Evolutionary conservation across 768 basidiomycete species (phyloP), one percentile per base, ranked within the genome.

Genomic region (Boletus sensibilis): DNA sequence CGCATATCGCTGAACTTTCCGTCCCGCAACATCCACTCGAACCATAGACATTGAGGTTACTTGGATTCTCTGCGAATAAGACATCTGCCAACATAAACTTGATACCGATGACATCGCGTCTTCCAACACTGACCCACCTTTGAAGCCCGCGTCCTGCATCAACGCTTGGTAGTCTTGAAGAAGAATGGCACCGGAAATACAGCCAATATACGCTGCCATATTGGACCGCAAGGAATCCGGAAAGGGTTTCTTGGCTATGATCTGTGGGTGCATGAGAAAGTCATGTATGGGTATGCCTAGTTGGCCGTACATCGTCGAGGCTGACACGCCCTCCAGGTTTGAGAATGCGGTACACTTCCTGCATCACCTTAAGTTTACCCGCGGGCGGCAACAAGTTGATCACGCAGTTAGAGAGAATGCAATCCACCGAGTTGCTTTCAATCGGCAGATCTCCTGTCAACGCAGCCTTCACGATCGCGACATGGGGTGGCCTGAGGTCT

Each of bases 391-490:
- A 60, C 2, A 82, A 65, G 61, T 84, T 82, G 63, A 84, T 66
- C 4, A 83, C 81, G 51, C 83, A 84, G 63, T 83, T 86, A 7
- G 82, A 83, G 7, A 84, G 58, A 16, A 86, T 69, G 55, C 81
- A 84, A 58, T 86, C 81, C 18, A 84, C 74, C 0, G 81, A 75
- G 50, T 72, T 66, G 5, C 78, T 74, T 40, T 70, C 65, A 52
- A 85, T 75, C 1, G 83, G 85, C 2, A 84, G 68, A 8, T 76
- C 64, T 21, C 78, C 75, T 0, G 75, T 74, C 25, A 82, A 64
- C 2, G 68, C 61, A 0, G 76, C 71, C 23, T 80, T 70, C 4
- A 82, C 74, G 58, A 85, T 84, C 0, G 78, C 69, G 27, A 81
- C 81, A 5, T 76, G 75, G 1, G 80, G 82, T 8, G 81, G 78